Evolutionary conservation across 371 early-diverging fungal species (phyloP), one percentile per base, ranked within the genome.

Genomic region (Actinomortierella ambigua): DNA sequence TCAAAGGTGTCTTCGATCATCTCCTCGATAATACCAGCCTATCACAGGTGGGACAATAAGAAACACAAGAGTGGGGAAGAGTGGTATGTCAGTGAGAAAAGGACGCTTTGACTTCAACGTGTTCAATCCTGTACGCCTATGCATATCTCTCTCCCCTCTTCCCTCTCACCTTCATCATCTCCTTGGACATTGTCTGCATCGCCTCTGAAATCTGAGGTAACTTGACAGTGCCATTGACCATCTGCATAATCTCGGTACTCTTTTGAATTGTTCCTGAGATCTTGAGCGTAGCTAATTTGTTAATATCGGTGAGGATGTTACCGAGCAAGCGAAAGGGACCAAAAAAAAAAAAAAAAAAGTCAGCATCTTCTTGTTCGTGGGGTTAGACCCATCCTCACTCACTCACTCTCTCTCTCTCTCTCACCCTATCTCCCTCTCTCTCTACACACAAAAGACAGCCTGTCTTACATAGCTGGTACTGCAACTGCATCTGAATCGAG

Each of bases 11-110:
- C 97, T 47, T 88, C 85, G 46, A 96, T 87, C 96, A 97, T 97
- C 75, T 98, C 98, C 60, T 93, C 94, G 66, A 98, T 95, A 50
- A 98, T 83, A 8, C 97, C 97, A 14, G 96, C 95, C 93, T 92
- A 73, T 29, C 57, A 20, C 18, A n/a, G n/a, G n/a, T n/a, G n/a
- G n/a, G n/a, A n/a, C n/a, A n/a, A n/a, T n/a, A n/a, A n/a, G n/a
- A n/a, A n/a, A n/a, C 4, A 27, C 11, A 48, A 26, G 1, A 24
- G 28, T 11, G 23, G 26, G 27, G 26, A 51, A 13, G n/a, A 20
- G 23, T 11, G 24, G 9, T 28, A 28, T 23, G 34, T 43, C 15
- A 56, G 28, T 40, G 18, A 44, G 9, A 18, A 50, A 2, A 17
- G 26, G 9, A 40, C 18, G 42, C 51, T 23, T 24, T 17, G 60